Evolutionary conservation across 441 rosid genomes (phyloP).

Genomic region (Erodium moschatum): DNA sequence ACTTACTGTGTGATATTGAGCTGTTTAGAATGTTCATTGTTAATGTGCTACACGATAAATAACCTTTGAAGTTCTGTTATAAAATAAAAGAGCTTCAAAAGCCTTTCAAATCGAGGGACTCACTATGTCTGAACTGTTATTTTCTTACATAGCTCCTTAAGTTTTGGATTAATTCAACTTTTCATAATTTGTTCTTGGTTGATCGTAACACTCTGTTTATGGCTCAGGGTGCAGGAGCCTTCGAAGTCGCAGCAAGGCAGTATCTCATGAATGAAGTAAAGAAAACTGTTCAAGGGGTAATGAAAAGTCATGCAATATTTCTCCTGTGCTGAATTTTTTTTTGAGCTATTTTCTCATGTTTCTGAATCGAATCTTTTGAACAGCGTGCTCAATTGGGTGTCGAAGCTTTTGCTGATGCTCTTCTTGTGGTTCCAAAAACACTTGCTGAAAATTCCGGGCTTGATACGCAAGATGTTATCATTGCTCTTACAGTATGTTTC

Average conservation of each 20-base stretch:
- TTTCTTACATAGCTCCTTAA: neutral
- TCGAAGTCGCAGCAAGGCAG: constrained; percentile 92
- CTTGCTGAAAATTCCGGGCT: constrained; percentile 94
- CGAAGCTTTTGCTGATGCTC: constrained; percentile 90
- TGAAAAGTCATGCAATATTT: constrained; percentile 5
- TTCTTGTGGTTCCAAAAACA: constrained; percentile 81
- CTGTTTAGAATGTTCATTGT: neutral
- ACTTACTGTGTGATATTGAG: neutral
- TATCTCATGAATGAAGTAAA: constrained; percentile 68
- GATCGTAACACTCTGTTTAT: constrained; percentile 4
- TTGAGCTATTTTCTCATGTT: neutral
- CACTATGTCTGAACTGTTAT: neutral
- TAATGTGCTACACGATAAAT: neutral
- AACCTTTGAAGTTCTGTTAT: neutral
- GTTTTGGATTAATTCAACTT: neutral
- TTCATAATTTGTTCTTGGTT: neutral
- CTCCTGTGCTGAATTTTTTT: neutral
- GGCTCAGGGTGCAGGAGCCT: constrained; percentile 92
- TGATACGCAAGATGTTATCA: constrained; percentile 86
- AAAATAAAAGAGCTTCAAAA: neutral
- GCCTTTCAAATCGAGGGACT: too few relatives aligned
- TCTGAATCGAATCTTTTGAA: constrained; percentile 12
- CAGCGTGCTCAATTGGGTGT: constrained; percentile 97
- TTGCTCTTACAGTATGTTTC: constrained; percentile 56
- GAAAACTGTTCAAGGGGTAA: constrained; percentile 90